Base-by-base conservation (phyloP, 1,284 basidiomycete species). In the Ustilago crameri region DNA sequence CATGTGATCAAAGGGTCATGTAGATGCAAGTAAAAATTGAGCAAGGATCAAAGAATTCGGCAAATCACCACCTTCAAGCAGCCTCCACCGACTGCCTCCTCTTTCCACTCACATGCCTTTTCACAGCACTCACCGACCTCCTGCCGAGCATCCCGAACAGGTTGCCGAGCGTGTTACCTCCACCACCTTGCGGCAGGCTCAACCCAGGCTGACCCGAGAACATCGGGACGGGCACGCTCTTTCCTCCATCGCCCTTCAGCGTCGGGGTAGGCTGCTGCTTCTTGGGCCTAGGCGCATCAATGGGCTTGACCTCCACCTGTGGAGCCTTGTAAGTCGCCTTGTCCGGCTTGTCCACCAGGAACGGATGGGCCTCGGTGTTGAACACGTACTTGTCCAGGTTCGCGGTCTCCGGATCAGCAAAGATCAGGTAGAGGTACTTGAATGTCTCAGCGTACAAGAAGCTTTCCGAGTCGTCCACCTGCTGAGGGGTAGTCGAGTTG, bases 311-410 rank as follows among this genome's bases (percentile, higher is more conserved):
- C 26, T 40, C 9, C 22, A 63, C 48, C 10, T 7, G 17, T 18
- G 44, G 37, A 2, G 66, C 51, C 15, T 35, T 30, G 24, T 60
- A 67, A 9, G 20, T 45, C 22, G 30, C 43, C 59, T 63, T 73
- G 7, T 51, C 20, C 45, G 67, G 74, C 34, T 55, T 53, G n/a
- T 75, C 75, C 14, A 78, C 48, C 49, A 62, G n/a, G 50, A 79
- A 80, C 20, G 75, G 77, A 53, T 80, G 78, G 7, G 62, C 79
- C 58, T 81, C 78, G 17, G 79, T 81, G 38, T 75, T 81, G 52
- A 80, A 78, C 24, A 80, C 78, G 46, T 75, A 79, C 47, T 67
- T 60, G 54, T 79, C 75, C 44, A 81, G 50, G 40, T 52, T 52
- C 18, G 51, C 52, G 17, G 59, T 24, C 15, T 57, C 24, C 3